Base-by-base conservation (phyloP, 495 filamentous ascomycete genomes). In the Amphirosellinia nigrospora region DNA sequence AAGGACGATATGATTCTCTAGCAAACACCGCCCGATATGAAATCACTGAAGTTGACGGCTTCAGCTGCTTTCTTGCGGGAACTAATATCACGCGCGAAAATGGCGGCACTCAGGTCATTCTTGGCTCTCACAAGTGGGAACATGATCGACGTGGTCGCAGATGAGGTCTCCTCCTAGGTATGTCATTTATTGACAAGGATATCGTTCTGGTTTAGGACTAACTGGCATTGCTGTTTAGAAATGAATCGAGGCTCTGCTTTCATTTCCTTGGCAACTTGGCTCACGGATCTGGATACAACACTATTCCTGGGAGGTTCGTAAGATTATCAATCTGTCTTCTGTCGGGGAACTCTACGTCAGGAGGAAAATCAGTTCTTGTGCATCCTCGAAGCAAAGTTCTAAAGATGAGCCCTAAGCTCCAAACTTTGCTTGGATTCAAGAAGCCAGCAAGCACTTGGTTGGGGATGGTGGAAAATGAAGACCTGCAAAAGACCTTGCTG, bases 351-450 rank as follows among this genome's bases (percentile, higher is more conserved):
- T n/a, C 28, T 77, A 1, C 71, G 80, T n/a, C 71, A 74, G 28
- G 76, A 82, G 64, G 80, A 82, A 63, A 82, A 82, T 56, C 79
- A 80, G 73, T 79, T 80, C 64, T 70, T 82, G 26, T 76, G 76
- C 26, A 69, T 19, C 76, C 78, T 45, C 67, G 80, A 9, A 82
- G 74, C 56, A 79, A 78, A 28, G 76, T 72, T 13, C 65, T 62
- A 4, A 50, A 65, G 63, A 79, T 79, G 76, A 77, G 73, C 66
- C 69, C 70, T 21, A 72, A 70, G n/a, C 41, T 75, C 58, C 76
- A 71, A 45, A 53, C 45, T 69, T 50, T 69, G 48, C 63, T 78
- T 5, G 77, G 77, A 2, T 79, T 77, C 52, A 77, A 77, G 56
- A 67, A 67, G 50, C 64, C 64, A 43, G 48, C 5, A 41, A 23